Evolutionary conservation across 805 yeast species (phyloP).

Genomic region (Pichia kluyveri): DNA sequence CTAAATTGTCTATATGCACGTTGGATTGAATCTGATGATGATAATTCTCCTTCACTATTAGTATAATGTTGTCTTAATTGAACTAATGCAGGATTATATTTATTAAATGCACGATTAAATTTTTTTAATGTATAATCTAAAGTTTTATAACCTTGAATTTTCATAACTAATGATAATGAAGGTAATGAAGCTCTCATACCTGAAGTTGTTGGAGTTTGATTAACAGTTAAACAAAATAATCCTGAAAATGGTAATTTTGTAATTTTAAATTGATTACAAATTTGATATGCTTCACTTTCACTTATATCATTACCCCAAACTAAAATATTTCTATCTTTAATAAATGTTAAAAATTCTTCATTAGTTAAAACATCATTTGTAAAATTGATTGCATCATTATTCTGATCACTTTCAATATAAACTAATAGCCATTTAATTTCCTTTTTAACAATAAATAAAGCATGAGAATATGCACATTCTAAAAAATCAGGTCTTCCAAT

Average conservation of each 20-base stretch:
- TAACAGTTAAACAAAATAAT: constrained; percentile 58
- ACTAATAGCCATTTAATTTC: constrained; percentile 67
- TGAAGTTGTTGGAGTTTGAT: constrained; percentile 42
- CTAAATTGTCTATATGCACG: constrained; percentile 40
- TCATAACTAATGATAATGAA: constrained; percentile 50
- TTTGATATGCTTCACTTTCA: constrained; percentile 77
- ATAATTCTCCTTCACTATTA: background rate
- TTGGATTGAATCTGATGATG: constrained; percentile 29
- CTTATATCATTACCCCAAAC: constrained; percentile 85
- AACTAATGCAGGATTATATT: constrained; percentile 56
- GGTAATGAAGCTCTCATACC: constrained; percentile 48
- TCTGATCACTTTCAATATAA: constrained; percentile 62
- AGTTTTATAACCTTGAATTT: constrained; percentile 52
- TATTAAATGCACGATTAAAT: constrained; percentile 29
- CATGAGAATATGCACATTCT: constrained; percentile 74
- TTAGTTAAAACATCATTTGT: constrained; percentile 46
- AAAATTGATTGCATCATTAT: constrained; percentile 50
- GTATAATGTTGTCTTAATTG: constrained; percentile 21
- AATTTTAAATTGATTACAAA: constrained; percentile 64
- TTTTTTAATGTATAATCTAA: constrained; percentile 28
- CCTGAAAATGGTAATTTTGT: constrained; percentile 79
- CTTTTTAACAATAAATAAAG: constrained; percentile 59
- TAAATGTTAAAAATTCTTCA: constrained; percentile 37
- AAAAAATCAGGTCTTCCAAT: constrained; percentile 36
- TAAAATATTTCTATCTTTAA: constrained; percentile 43